Percentiles rank a stretch among this genome's conserved stretches.
These are phyloP conservation scores for Nakazawaea wyomingensis DNA, from an alignment of 805 yeast genomes.

Conservation along the genomic window DNA sequence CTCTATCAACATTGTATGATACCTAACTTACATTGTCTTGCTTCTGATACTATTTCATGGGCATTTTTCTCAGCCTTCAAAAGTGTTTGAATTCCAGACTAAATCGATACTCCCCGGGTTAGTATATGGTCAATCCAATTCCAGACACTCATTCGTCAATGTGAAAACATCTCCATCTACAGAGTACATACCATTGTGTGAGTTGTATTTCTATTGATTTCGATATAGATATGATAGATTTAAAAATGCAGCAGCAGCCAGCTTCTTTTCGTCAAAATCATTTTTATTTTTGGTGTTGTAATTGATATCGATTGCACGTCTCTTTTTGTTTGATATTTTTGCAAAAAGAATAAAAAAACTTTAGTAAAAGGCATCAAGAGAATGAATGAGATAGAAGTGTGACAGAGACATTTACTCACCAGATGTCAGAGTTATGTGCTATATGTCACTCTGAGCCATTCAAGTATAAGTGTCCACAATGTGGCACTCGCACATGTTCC, in stretches of 20 bases:
- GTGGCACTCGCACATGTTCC: constrained; percentile 63
- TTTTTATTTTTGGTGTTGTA: background rate
- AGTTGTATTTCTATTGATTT: background rate
- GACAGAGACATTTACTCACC: background rate
- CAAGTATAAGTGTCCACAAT: constrained; percentile 81
- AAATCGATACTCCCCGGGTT: background rate
- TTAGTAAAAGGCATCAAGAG: no score
- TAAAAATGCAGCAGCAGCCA: background rate
- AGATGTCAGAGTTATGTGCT: constrained; percentile 29
- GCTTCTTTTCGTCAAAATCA: background rate
- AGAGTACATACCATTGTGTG: constrained; percentile 6
- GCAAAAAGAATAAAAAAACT: no score
- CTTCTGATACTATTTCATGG: constrained; percentile 90
- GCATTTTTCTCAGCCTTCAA: constrained; percentile 90
- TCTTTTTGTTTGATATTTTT: background rate
- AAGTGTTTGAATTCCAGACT: constrained; percentile 64
- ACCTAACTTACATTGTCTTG: constrained; percentile 66
- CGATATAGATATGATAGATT: background rate
- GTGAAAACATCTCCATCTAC: no score
- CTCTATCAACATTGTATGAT: constrained; percentile 27
- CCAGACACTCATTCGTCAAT: no score
- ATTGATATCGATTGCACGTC: background rate
- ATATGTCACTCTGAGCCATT: constrained; percentile 37
- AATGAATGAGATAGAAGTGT: background rate
- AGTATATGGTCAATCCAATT: no score